phyloP scores from a whole-genome alignment of 2,329 filamentous ascomycete genomes.

The Sporothrix schenckii region DNA sequence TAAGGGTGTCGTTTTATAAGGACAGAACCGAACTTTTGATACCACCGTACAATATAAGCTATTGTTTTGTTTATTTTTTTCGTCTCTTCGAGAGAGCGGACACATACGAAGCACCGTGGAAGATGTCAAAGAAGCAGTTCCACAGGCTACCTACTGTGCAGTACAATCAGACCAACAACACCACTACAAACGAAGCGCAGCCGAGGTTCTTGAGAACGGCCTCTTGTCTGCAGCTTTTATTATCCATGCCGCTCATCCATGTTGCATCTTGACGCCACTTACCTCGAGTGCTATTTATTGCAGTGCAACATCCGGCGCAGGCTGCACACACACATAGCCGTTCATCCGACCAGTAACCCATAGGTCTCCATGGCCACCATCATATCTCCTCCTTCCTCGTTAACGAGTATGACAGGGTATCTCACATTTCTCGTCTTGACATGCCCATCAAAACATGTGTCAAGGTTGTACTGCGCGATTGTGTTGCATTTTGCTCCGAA shows the following conservation, averaged over 20 bases:
- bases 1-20: background rate
- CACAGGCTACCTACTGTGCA: background rate
- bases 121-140: background rate
- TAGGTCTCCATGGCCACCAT: too few species aligned
- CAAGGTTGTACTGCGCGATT: background rate
- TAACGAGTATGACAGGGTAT: background rate
- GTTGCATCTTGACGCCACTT: background rate
- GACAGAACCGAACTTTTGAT: background rate
- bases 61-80: background rate
- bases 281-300: background rate
- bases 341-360: background rate
- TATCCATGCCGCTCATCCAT: background rate
- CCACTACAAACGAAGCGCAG: background rate
- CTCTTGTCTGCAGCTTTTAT: background rate
- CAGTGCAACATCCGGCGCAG: background rate
- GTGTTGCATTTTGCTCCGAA: background rate
- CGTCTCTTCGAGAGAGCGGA: background rate
- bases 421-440: constrained; percentile 1
- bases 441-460: background rate
- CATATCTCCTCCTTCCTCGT: background rate
- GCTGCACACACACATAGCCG: background rate
- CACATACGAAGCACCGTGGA: background rate
- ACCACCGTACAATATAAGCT: background rate
- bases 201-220: background rate
- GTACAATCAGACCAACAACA: background rate